Conservation (phyloP, 768 basidiomycete species). For the Zangia roseola region DNA sequence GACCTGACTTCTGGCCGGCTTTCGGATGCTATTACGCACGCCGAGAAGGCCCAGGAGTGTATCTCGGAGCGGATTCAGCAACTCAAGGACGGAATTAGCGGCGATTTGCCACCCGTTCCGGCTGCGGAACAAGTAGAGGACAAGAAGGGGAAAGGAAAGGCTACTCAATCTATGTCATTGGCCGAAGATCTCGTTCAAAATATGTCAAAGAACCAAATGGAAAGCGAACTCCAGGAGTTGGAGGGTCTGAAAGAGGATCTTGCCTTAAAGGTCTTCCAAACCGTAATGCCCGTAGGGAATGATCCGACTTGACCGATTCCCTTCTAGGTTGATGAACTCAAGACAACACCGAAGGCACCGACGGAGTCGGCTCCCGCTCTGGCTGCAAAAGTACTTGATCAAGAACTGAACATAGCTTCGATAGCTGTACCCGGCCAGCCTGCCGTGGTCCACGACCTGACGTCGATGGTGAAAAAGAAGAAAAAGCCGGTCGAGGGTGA, state of each 20-base stretch:
- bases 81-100: conserved; percentile 46
- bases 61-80: conserved; percentile 69
- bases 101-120: conserved; percentile 35
- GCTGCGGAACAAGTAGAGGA: conserved; percentile 35
- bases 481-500: conserved; percentile 47
- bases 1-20: conserved; percentile 87
- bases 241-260: conserved; percentile 76
- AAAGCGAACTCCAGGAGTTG: conserved; percentile 78
- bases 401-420: conserved; percentile 55
- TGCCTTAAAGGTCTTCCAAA: conserved; percentile 64
- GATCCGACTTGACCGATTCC: not conserved
- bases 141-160: conserved; percentile 73
- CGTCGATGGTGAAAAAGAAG: conserved; percentile 85
- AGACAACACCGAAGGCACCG: conserved; percentile 68
- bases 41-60: conserved; percentile 75
- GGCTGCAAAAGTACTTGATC: conserved; percentile 68
- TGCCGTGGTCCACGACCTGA: conserved; percentile 74
- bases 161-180: conserved; percentile 38
- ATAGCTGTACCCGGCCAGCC: conserved; percentile 34
- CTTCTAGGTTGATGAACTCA: conserved; percentile 83
- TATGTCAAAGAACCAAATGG: conserved; percentile 74
- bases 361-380: conserved; percentile 64
- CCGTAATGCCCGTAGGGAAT: not conserved
- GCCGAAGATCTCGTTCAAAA: conserved; percentile 54
- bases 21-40: conserved; percentile 77